These are phyloP conservation scores for Dendryphion nanum DNA, from an alignment of 2,329 filamentous ascomycete genomes.

Conservation along the genomic window DNA sequence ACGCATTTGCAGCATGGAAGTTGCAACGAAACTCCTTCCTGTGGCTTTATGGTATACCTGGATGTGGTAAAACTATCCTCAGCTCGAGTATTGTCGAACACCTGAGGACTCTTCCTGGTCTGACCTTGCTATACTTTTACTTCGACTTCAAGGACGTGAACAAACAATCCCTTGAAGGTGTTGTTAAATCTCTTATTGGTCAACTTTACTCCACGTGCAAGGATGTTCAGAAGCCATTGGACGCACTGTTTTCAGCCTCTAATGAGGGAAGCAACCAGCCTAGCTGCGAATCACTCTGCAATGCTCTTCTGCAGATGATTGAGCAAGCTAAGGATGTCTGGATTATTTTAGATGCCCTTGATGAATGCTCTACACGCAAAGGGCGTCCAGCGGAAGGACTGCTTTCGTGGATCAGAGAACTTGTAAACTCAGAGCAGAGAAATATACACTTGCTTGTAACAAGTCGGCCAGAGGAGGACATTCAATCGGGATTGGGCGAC, in stretches of 20 bases:
- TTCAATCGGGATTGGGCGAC: constrained; percentile 2
- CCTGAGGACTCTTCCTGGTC: constrained; percentile 2
- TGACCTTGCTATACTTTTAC: not conserved
- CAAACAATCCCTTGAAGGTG: not conserved
- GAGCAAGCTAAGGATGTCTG: constrained; percentile 2
- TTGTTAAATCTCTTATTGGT: not conserved
- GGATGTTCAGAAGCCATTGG: not conserved
- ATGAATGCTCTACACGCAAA: constrained; percentile 7
- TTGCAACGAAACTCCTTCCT: constrained; percentile 22
- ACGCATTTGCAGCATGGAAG: constrained; percentile 28
- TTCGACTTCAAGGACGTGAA: not conserved
- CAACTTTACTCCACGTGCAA: not conserved
- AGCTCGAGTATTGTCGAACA: constrained; percentile 31
- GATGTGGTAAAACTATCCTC: constrained; percentile 41
- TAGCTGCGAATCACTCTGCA: constrained; percentile 1
- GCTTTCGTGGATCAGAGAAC: constrained; percentile 5
- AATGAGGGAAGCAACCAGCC: constrained; percentile 3
- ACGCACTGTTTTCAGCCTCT: constrained; percentile 4
- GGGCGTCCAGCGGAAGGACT: constrained; percentile 2
- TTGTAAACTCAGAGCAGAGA: constrained; percentile 1
- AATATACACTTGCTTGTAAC: constrained; percentile 9
- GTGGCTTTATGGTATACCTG: constrained; percentile 38
- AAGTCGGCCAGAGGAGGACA: constrained; percentile 8
- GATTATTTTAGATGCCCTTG: constrained; percentile 13
- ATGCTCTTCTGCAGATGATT: constrained; percentile 4